A percentile compares a stretch with the other conserved stretches of the same genome.
Evolutionary conservation across 352 stramenopile species (phyloP).

Genomic region (Aphanomyces cochlioides): DNA sequence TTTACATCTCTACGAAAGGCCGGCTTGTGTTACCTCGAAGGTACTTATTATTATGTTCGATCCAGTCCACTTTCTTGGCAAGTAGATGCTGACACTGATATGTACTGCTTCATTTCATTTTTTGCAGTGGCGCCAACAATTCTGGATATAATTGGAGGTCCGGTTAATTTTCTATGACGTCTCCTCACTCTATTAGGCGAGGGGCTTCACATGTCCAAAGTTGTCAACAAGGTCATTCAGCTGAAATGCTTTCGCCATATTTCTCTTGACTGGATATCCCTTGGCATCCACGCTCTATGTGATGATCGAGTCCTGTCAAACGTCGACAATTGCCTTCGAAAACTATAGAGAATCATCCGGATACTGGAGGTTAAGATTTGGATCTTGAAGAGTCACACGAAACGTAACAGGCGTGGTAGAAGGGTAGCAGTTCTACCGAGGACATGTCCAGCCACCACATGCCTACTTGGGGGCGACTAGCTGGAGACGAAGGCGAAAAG

Average conservation of each 20-base stretch:
- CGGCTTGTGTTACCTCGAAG: slow-evolving; percentile 13
- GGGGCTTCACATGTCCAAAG: not conserved
- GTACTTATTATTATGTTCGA: not conserved
- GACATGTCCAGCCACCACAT: not conserved
- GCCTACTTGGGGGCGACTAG: slow-evolving; percentile 21
- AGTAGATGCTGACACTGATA: slow-evolving; percentile 7
- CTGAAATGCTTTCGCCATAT: slow-evolving; percentile 7
- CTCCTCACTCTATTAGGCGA: not conserved
- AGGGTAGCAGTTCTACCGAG: not conserved
- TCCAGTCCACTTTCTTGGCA: not conserved
- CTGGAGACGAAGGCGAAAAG: slow-evolving; percentile 19
- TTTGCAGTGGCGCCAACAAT: not conserved
- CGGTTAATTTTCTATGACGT: too few relatives aligned
- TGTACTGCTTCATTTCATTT: slow-evolving; percentile 9
- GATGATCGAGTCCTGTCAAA: not conserved
- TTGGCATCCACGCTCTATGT: not conserved
- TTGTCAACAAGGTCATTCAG: slow-evolving; percentile 3
- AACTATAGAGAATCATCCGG: slow-evolving; percentile 2
- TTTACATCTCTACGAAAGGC: slow-evolving; percentile 7
- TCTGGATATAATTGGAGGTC: not conserved
- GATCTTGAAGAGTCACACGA: not conserved
- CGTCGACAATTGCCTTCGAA: not conserved
- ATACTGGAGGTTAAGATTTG: not conserved
- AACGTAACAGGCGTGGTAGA: not conserved
- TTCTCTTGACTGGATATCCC: slow-evolving; percentile 12